Base-by-base conservation (phyloP, 2,329 filamentous ascomycete species). In the Teratosphaeria gauchensis region DNA sequence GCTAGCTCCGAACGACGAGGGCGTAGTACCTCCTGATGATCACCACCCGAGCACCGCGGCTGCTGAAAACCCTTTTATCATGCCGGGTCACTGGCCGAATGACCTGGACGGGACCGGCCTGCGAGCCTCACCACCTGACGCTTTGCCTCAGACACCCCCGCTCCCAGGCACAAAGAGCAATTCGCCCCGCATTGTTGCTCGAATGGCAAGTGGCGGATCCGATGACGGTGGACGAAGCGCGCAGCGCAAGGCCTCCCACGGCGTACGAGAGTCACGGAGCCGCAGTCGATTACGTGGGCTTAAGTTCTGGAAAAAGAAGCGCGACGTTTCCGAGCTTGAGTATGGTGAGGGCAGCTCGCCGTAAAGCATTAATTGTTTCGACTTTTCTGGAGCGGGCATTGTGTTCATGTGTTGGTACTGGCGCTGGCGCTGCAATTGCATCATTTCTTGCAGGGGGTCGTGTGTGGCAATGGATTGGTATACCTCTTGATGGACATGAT, bases 261-360 rank as follows among this genome's bases (percentile, higher is more conserved):
- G 56, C 14, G 48, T 68, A 24, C 63, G 69, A 42, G 67, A 69
- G 53, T 71, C 68, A 53, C 64, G 71, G 48, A 71, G 69, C 60
- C 66, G 71, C 51, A 73, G 71, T 61, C 67, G 69, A 28, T 61
- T 73, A 56, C 65, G 71, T 46, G 67, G 69, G 0, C 59, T 73
- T 55, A 71, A 71, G 58, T 73, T 73, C 56, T 73, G 71, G 71
- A 70, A 68, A 62, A 70, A 69, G 62, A 67, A 67, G 56, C 63
- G 63, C 51, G 68, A 69, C 54, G 58, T 56, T n/a, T 53, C 53
- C 12, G 53, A 54, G 11, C 19, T 54, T 28, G 59, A 59, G 31
- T 19, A 31, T 28, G 48, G 53, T 7, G 59, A 61, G 12, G 46
- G 42, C 56, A 46, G 52, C 21, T 60, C 59, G 33, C 58, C 56